Evolutionary conservation across 2,329 filamentous ascomycete species (phyloP).

Genomic region (Colletotrichum endophyticum): DNA sequence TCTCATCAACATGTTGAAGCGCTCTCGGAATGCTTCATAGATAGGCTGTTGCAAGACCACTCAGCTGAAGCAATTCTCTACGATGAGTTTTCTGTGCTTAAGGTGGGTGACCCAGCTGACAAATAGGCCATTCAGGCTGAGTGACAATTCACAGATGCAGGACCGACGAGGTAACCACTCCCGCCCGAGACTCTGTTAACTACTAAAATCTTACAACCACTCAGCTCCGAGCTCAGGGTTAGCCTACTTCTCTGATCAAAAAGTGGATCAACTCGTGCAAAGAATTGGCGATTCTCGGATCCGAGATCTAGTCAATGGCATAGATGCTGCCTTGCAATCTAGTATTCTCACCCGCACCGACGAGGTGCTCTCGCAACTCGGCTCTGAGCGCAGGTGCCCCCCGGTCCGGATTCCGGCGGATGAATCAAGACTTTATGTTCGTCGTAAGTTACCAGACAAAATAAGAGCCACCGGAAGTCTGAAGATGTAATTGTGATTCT

Average conservation of each 20-base stretch:
- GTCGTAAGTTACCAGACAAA: neutral
- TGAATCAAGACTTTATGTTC: neutral
- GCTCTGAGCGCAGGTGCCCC: neutral
- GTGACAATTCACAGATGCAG: neutral
- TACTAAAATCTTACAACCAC: neutral
- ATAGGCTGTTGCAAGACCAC: neutral
- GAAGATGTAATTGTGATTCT: neutral
- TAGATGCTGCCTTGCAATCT: neutral
- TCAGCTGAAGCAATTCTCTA: neutral
- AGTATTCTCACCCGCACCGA: neutral
- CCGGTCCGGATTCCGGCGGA: neutral
- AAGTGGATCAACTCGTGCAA: neutral
- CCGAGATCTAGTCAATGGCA: neutral
- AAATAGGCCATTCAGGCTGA: rapidly evolving
- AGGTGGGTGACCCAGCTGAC: neutral
- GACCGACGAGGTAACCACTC: neutral
- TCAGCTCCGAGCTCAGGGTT: neutral
- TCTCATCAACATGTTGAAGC: neutral
- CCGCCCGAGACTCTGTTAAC: neutral
- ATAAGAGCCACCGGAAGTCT: neutral
- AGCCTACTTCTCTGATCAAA: neutral
- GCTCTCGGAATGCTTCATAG: neutral
- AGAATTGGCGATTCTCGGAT: neutral
- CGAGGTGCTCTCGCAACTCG: neutral
- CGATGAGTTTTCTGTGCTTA: neutral